A percentile compares a stretch with the other conserved stretches of the same genome.
Conservation (phyloP, 2,329 filamentous ascomycete genomes). For the Thielaviopsis ethacetica region DNA sequence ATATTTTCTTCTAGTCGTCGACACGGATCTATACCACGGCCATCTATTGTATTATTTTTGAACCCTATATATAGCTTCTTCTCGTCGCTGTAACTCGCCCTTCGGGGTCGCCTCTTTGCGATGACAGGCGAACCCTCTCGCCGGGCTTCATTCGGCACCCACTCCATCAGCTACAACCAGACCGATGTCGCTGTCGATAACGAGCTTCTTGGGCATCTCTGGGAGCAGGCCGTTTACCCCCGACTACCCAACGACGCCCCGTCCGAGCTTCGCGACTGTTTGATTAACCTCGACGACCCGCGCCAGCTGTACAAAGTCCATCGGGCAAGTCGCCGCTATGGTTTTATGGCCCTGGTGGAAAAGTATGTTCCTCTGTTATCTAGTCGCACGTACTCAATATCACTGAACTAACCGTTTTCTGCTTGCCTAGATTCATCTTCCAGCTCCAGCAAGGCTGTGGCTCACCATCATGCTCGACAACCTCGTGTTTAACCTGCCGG, state of each 20-base stretch:
- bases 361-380: conserved; percentile 28
- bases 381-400: conserved; percentile 8
- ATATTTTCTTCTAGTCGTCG: background rate
- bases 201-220: conserved; percentile 40
- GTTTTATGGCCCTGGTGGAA: conserved; percentile 51
- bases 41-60: background rate
- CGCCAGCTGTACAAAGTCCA: conserved; percentile 44
- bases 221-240: conserved; percentile 44
- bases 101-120: background rate
- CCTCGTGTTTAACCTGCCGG: conserved; percentile 68
- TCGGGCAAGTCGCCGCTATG: conserved; percentile 41
- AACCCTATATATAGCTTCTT: background rate
- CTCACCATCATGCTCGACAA: conserved; percentile 48
- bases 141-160: conserved; percentile 3
- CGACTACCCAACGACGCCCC: conserved; percentile 45
- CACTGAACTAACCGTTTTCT: conserved; percentile 12
- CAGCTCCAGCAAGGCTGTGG: conserved; percentile 75
- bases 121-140: conserved; percentile 11
- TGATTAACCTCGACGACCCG: conserved; percentile 45
- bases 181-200: conserved; percentile 19
- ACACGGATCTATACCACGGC: background rate
- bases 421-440: conserved; percentile 45
- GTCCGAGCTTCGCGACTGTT: conserved; percentile 34
- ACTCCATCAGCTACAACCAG: background rate
- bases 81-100: background rate